Percentiles rank a stretch among this genome's conserved stretches.
These are phyloP conservation scores for Acanthamoeba castellanii DNA, from an alignment of 208 protist species.

Conservation along the genomic window DNA sequence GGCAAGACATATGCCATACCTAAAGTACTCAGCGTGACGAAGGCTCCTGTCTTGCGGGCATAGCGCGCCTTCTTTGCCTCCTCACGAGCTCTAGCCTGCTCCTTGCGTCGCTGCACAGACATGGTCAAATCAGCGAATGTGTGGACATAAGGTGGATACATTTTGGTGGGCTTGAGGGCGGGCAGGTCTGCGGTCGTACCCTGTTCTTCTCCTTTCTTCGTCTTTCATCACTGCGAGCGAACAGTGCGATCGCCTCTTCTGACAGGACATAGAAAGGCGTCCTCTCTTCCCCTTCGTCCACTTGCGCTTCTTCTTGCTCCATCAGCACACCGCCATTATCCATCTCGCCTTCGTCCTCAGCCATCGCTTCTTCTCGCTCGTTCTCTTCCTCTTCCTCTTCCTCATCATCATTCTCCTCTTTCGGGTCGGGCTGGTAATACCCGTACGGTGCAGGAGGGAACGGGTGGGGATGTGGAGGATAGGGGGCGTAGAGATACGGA, in stretches of 20 bases:
- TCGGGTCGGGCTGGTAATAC: neutral
- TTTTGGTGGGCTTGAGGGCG: neutral
- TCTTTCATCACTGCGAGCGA: neutral
- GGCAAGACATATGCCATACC: neutral
- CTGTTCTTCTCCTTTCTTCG: neutral
- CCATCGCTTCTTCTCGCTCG: neutral
- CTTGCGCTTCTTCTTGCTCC: neutral
- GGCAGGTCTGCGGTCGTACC: neutral
- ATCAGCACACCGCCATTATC: neutral
- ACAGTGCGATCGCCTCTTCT: constrained; percentile 3
- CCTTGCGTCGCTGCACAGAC: neutral
- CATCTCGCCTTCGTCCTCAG: neutral
- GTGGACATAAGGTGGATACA: neutral
- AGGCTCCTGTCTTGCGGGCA: constrained; percentile 15
- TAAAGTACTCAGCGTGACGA: neutral
- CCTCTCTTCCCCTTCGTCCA: neutral
- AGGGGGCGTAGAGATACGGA: neutral
- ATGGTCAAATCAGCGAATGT: neutral
- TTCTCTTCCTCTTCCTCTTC: neutral
- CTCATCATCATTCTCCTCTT: neutral
- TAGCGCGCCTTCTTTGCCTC: neutral
- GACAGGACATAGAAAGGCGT: neutral
- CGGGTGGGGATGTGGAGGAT: neutral
- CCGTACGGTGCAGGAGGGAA: neutral
- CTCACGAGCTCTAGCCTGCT: neutral